Conservation (phyloP, 1,284 basidiomycete species). For the Erythrobasidium hasegawianum region DNA sequence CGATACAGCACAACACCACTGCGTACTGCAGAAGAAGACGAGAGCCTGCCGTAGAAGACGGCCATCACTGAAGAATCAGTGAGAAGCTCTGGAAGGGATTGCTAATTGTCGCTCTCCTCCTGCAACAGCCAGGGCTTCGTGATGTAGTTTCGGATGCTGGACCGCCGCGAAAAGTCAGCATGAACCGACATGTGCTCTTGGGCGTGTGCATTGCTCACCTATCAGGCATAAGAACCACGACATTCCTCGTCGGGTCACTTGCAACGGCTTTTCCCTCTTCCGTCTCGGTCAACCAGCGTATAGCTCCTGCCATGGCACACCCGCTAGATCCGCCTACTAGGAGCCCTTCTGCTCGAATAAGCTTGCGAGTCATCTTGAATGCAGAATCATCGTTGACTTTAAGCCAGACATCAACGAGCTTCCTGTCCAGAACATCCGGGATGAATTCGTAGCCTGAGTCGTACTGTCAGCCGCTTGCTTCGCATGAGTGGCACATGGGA, state of each 20-base stretch:
- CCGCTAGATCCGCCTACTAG: conserved; percentile 90
- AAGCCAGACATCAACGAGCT: conserved; percentile 64
- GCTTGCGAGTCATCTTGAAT: conserved; percentile 66
- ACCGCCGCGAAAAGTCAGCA: background rate
- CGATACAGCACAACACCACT: no score
- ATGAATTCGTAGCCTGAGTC: conserved; percentile 65
- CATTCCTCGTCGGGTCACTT: conserved; percentile 71
- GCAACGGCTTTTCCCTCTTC: conserved; percentile 61
- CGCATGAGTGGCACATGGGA: conserved; percentile 64
- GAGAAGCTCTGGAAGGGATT: no score
- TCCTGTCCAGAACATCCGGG: conserved; percentile 61
- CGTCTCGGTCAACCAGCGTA: conserved; percentile 67
- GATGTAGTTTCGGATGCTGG: conserved; percentile 90
- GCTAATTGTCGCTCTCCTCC: no score
- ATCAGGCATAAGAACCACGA: conserved; percentile 84
- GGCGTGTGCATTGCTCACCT: conserved; percentile 51
- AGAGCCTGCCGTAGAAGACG: no score
- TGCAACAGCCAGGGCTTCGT: conserved; percentile 60
- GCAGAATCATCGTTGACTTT: conserved; percentile 80
- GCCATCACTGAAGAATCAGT: no score
- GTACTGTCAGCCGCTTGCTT: conserved; percentile 36
- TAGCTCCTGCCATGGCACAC: conserved; percentile 70
- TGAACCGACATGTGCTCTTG: background rate
- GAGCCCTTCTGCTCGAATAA: conserved; percentile 85
- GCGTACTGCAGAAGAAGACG: no score